These are phyloP conservation scores for Pochonia chlamydosporia DNA, from an alignment of 2,329 filamentous ascomycete species.

Conservation along the genomic window DNA sequence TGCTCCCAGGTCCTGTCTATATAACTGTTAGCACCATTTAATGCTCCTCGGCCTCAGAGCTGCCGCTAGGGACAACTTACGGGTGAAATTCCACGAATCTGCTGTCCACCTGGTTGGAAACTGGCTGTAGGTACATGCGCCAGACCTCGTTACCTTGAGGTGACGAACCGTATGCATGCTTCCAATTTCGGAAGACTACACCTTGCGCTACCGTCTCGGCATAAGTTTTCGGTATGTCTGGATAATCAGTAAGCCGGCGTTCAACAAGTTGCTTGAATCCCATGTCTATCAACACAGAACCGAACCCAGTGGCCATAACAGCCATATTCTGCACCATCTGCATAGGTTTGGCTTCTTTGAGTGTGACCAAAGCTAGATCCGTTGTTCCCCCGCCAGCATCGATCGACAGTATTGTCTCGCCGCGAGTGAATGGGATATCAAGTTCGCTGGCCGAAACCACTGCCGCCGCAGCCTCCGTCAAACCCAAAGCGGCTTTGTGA, in stretches of 20 bases:
- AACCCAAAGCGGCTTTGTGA: not conserved
- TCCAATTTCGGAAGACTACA: not conserved
- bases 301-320: not conserved
- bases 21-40: too few species aligned
- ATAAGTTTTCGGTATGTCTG: not conserved
- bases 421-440: not conserved
- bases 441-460: not conserved
- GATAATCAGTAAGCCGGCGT: not conserved
- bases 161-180: not conserved
- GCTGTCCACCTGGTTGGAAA: too few species aligned
- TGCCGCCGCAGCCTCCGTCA: not conserved
- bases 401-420: not conserved
- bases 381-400: not conserved
- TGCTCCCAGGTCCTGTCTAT: too few species aligned
- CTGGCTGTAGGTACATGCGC: too few species aligned
- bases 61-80: too few species aligned
- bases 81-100: too few species aligned
- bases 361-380: not conserved
- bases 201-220: not conserved
- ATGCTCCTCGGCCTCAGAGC: too few species aligned
- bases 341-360: not conserved
- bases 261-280: not conserved
- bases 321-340: not conserved
- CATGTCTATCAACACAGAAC: not conserved
- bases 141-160: too few species aligned